Evolutionary conservation across 139 green algal genomes (phyloP), one percentile per base, ranked within the genome.

Genomic region (Picochlorum sp.): DNA sequence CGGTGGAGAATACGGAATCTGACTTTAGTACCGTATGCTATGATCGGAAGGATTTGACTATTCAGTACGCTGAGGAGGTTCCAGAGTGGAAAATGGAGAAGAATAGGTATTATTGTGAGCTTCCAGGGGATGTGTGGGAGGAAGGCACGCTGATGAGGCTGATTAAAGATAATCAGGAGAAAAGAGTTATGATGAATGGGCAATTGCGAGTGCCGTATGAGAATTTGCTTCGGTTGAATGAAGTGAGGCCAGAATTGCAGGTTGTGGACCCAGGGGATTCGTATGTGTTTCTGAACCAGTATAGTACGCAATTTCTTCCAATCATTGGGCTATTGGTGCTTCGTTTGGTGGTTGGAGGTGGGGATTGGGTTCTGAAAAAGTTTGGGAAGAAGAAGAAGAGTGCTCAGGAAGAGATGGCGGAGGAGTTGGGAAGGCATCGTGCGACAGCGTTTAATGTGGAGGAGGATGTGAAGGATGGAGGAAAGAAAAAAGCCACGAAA

Each of bases 71-170:
- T 32, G 49, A 57, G 1, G 73, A 87, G 69, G 26, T 68, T 45
- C 69, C 76, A 1, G 81, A 88, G 67, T 81, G 71, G 75, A 30
- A 68, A 32, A 88, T 89, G 81, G 85, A 91, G 73, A 88, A 86
- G 74, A 73, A 80, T 26, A 74, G 83, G 6, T 91, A 80, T 72
- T 91, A 89, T 49, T 72, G 70, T 26, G 78, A 85, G 69, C 75
- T 90, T 49, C 84, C 84, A 28, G 84, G 84, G 6, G 84, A 91
- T 61, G 64, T 90, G 20, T 91, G 77, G 76, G 69, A 85, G 68
- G 72, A 87, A 46, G 78, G 79, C 24, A 69, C 67, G 13, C 69
- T 91, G n/a, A 80, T 90, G 79, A 28, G 69, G 34, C 52, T 84
- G 4, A 72, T 86, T 61, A 84, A 84, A 59, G 38, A 64, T n/a